Evolutionary conservation across 257 asterid genomes (phyloP).

Genomic region (Mitragyna speciosa): DNA sequence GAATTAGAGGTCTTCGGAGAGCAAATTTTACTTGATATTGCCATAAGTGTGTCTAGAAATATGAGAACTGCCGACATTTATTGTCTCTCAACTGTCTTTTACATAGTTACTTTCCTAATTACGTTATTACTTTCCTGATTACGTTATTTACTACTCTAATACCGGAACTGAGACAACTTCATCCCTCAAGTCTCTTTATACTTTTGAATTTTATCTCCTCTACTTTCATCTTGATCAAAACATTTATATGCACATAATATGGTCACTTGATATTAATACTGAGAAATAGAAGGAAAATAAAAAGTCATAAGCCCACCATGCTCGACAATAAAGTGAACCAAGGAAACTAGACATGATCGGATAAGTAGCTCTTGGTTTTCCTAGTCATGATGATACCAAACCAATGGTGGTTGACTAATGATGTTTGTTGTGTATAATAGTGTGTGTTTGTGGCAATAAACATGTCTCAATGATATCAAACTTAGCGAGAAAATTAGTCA

Average conservation of each 20-base stretch:
- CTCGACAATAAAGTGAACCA: neutral
- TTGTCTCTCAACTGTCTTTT: neutral
- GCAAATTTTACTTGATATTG: neutral
- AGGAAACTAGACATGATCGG: neutral
- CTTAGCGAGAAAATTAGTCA: no score
- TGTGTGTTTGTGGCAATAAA: no score
- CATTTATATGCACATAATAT: no score
- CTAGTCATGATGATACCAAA: no score
- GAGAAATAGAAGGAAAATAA: no score
- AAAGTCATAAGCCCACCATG: neutral
- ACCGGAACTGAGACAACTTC: neutral
- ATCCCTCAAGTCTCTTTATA: neutral
- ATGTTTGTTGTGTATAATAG: no score
- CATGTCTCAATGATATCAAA: no score
- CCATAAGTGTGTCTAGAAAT: neutral
- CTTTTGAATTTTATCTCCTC: neutral
- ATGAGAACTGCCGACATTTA: neutral
- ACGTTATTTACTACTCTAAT: neutral
- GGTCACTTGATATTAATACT: neutral
- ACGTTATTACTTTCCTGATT: neutral
- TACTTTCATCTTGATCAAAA: neutral
- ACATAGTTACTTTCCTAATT: neutral
- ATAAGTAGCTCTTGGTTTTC: no score
- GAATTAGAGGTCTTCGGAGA: neutral
- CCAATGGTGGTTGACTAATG: no score